Evolutionary conservation across 306 rosid genomes (phyloP).

Genomic region (Prunus mira): DNA sequence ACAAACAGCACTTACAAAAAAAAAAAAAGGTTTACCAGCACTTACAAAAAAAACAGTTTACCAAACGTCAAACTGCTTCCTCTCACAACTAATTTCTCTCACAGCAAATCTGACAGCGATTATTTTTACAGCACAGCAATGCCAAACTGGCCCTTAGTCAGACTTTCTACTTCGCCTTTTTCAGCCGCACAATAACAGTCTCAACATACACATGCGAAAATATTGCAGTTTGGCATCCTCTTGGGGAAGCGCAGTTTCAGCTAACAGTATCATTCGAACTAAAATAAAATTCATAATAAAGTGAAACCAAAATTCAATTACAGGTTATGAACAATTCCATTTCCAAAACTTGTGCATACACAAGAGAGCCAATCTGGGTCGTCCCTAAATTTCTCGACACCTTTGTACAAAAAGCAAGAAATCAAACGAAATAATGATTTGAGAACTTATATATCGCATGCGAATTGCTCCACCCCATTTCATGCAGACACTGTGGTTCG

Average conservation of each 20-base stretch:
- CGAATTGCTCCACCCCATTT: constrained; percentile 3
- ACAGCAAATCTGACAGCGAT: not conserved
- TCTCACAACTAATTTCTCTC: no score
- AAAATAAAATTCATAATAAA: not conserved
- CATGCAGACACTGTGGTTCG: constrained; percentile 34
- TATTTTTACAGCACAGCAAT: no score
- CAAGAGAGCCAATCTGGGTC: not conserved
- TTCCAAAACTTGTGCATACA: not conserved
- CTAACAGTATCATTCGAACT: no score
- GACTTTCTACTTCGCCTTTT: no score
- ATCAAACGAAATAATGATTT: not conserved
- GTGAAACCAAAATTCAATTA: not conserved
- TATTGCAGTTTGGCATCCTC: not conserved
- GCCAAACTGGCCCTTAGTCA: no score
- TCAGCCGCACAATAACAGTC: no score
- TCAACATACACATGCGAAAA: no score
- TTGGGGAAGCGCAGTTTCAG: no score
- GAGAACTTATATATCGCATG: not conserved
- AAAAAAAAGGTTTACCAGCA: no score
- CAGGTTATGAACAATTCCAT: not conserved
- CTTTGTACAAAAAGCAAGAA: not conserved
- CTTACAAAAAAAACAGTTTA: no score
- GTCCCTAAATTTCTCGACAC: not conserved
- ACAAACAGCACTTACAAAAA: no score
- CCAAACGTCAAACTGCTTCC: no score